Base-by-base conservation (phyloP, 2,329 filamentous ascomycete genomes). In the Teratosphaeria gauchensis region DNA sequence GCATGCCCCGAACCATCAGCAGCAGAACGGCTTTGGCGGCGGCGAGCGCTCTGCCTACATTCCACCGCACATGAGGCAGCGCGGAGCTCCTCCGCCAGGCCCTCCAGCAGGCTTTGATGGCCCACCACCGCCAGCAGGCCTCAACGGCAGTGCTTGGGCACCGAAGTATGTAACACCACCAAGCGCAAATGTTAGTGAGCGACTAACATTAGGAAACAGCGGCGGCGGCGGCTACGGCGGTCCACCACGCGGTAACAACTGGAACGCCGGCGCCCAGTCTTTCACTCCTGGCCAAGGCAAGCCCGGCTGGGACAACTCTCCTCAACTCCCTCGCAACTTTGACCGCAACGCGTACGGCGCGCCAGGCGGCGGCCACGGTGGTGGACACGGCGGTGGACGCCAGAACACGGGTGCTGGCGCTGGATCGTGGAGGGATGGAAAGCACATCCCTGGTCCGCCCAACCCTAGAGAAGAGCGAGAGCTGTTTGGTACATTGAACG, bases 341-440 rank as follows among this genome's bases (percentile, higher is more conserved):
- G 83, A 88, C 71, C 79, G 83, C 65, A 84, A 82, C 72, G 82
- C 78, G 59, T 88, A 88, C 68, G 82, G 82, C 62, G 80, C 78
- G 70, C 76, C 78, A 60, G 74, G 76, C 64, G 71, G 71, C 59
- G 77, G 80, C 32, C 79, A 79, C 62, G 80, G 81, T n/a, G n/a
- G n/a, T n/a, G n/a, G n/a, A n/a, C n/a, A n/a, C 60, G 77, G 79
- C 61, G 77, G 79, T 62, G 76, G 77, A 60, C 78, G 80, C 66
- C 68, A 81, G 71, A 81, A 85, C 69, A 86, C 88, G 70, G 91
- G 92, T 69, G 95, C 91, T 73, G 94, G 94, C 70, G 94, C 97
- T 72, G 94, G 94, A 71, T 86, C 90, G 79, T 99, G 94, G 94
- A 86, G 87, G 71, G 92, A 97, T 66, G 94, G 94, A 76, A 96